A percentile compares a stretch with the other conserved stretches of the same genome.
phyloP scores from a whole-genome alignment of 2,329 filamentous ascomycete species.

The Bisporella sp. region DNA sequence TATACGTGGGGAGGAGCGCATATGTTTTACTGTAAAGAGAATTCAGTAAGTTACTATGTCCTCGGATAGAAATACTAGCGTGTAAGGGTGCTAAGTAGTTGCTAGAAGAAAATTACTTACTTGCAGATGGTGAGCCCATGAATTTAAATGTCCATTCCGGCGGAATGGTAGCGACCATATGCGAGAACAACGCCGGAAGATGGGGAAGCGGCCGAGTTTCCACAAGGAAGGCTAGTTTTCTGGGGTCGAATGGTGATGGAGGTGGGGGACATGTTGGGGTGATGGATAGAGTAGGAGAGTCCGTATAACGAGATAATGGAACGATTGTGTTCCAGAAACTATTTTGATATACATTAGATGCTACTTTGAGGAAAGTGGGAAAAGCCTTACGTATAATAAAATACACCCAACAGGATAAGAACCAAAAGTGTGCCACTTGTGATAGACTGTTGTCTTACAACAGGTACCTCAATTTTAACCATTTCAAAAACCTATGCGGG shows the following conservation, averaged over 20 bases:
- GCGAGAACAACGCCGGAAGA: conserved; percentile 45
- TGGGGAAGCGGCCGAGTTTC: conserved; percentile 43
- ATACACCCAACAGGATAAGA: too few species aligned
- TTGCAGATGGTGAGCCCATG: conserved; percentile 42
- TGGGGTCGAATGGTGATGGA: conserved; percentile 32
- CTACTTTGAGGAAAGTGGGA: too few species aligned
- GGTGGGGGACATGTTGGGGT: conserved; percentile 1
- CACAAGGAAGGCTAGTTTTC: conserved; percentile 48
- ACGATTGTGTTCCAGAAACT: neutral
- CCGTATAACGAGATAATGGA: neutral
- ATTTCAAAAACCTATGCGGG: too few species aligned
- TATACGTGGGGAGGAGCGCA: conserved; percentile 37
- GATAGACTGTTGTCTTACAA: too few species aligned
- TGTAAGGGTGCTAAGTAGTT: too few species aligned
- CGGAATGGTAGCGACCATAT: conserved; percentile 47
- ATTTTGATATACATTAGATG: too few species aligned
- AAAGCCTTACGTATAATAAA: too few species aligned
- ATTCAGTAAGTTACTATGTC: too few species aligned
- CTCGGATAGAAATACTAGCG: too few species aligned
- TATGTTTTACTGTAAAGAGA: conserved; percentile 16
- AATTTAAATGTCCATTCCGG: conserved; percentile 50
- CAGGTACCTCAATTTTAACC: too few species aligned
- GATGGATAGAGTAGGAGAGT: neutral
- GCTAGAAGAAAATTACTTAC: conserved; percentile 15
- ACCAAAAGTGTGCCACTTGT: too few species aligned